A percentile compares a stretch with the other conserved stretches of the same genome.
Evolutionary conservation across 2,329 filamentous ascomycete species (phyloP).

Genomic region (Penicillium thymicola): DNA sequence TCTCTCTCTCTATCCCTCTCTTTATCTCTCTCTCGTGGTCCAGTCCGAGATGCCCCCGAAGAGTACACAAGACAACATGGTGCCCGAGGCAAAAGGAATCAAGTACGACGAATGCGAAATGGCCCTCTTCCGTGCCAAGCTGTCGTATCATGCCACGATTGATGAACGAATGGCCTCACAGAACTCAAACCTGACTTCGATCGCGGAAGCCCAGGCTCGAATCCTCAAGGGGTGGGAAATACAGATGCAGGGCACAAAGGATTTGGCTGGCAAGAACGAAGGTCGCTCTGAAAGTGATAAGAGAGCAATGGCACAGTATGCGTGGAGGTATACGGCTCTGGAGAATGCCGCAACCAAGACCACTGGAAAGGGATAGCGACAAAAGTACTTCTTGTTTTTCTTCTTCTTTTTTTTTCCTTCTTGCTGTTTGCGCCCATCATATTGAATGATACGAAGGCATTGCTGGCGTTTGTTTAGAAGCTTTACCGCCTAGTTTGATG

Average conservation of each 20-base stretch:
- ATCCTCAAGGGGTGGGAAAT: slow-evolving; percentile 39
- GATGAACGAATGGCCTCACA: slow-evolving; percentile 32
- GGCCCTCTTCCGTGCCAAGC: slow-evolving; percentile 36
- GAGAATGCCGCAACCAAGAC: slow-evolving; percentile 32
- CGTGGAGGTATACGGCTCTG: slow-evolving; percentile 35
- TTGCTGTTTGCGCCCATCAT: slow-evolving; percentile 1
- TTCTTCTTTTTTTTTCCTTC: neutral
- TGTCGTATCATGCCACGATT: slow-evolving; percentile 36
- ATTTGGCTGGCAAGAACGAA: slow-evolving; percentile 32
- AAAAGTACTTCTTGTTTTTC: slow-evolving; percentile 6
- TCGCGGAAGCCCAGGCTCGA: slow-evolving; percentile 33
- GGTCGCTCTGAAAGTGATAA: slow-evolving; percentile 30
- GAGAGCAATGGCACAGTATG: slow-evolving; percentile 34
- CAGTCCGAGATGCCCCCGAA: slow-evolving; percentile 25
- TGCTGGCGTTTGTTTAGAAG: slow-evolving; percentile 28
- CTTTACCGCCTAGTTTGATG: neutral
- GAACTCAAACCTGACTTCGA: slow-evolving; percentile 33
- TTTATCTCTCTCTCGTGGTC: neutral
- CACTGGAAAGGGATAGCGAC: slow-evolving; percentile 8
- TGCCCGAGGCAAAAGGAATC: slow-evolving; percentile 35
- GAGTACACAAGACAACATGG: slow-evolving; percentile 17
- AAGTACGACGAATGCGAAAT: slow-evolving; percentile 39
- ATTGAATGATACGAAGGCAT: slow-evolving; percentile 18
- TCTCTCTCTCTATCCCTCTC: neutral
- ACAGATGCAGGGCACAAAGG: slow-evolving; percentile 33